Percentiles rank a stretch among this genome's conserved stretches.
phyloP scores from a whole-genome alignment of 2,329 filamentous ascomycete genomes.

The Sphaerulina musiva region DNA sequence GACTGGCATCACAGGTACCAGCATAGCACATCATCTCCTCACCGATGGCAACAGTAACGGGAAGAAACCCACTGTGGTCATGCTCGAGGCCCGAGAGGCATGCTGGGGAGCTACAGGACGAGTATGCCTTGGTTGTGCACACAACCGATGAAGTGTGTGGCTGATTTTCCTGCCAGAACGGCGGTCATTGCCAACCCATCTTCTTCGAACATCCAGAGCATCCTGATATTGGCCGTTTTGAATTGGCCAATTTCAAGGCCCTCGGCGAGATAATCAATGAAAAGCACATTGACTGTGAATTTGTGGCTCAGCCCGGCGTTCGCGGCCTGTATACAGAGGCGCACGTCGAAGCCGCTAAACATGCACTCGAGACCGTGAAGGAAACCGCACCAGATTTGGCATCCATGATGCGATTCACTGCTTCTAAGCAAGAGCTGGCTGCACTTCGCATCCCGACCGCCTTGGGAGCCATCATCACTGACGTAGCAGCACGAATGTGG shows the following conservation, averaged over 20 bases:
- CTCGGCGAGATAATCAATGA: constrained; percentile 53
- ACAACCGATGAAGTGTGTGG: no score
- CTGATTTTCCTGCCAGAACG: constrained; percentile 36
- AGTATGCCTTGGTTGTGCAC: constrained; percentile 44
- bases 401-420: constrained; percentile 36
- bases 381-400: constrained; percentile 53
- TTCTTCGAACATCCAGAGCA: constrained; percentile 56
- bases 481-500: constrained; percentile 63
- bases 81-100: constrained; percentile 72
- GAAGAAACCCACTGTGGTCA: constrained; percentile 52
- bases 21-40: constrained; percentile 54
- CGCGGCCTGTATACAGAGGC: constrained; percentile 55
- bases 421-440: constrained; percentile 41
- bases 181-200: constrained; percentile 65
- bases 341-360: constrained; percentile 49
- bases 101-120: constrained; percentile 80
- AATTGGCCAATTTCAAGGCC: constrained; percentile 60
- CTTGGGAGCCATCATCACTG: constrained; percentile 58
- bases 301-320: constrained; percentile 56
- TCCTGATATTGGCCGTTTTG: constrained; percentile 56
- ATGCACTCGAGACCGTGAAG: constrained; percentile 48
- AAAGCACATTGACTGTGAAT: constrained; percentile 62
- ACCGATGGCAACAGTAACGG: constrained; percentile 37
- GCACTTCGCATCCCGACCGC: constrained; percentile 50
- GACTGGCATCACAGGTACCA: constrained; percentile 69